Evolutionary conservation across 2,329 filamentous ascomycete species (phyloP).

Genomic region (Pestalotiopsis sp.): DNA sequence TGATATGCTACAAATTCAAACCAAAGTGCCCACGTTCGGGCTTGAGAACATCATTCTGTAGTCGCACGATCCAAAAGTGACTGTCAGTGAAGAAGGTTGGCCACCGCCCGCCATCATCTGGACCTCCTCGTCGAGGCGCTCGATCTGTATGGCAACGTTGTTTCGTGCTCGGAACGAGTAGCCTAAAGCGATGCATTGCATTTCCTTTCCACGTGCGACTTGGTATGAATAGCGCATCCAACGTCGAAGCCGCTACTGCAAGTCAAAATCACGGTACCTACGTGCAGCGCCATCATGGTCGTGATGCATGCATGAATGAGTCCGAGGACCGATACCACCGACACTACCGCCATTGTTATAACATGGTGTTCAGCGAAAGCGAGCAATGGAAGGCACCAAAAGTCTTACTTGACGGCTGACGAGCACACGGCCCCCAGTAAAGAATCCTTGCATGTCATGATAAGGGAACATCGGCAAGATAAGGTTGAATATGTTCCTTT

Average conservation of each 20-base stretch:
- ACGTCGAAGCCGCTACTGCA: not conserved
- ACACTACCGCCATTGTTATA: not conserved
- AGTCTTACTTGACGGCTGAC: not conserved
- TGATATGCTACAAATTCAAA: no score
- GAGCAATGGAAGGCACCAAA: not conserved
- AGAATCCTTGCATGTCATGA: not conserved
- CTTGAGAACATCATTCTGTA: no score
- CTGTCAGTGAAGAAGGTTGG: no score
- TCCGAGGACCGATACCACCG: not conserved
- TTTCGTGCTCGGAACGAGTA: not conserved
- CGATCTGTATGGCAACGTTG: no score
- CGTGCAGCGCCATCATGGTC: not conserved
- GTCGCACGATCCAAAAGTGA: no score
- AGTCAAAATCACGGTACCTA: not conserved
- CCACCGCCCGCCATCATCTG: no score
- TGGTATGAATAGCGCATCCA: not conserved
- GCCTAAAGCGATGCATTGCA: not conserved
- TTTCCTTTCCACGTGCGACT: not conserved
- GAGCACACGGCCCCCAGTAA: not conserved
- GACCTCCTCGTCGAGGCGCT: no score
- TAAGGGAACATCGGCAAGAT: not conserved
- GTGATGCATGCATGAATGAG: not conserved
- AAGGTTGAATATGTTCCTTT: not conserved
- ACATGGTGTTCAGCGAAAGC: not conserved
- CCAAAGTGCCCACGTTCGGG: no score